Base-by-base conservation (phyloP, 2,329 filamentous ascomycete species). In the Chaetomium olivaceum region DNA sequence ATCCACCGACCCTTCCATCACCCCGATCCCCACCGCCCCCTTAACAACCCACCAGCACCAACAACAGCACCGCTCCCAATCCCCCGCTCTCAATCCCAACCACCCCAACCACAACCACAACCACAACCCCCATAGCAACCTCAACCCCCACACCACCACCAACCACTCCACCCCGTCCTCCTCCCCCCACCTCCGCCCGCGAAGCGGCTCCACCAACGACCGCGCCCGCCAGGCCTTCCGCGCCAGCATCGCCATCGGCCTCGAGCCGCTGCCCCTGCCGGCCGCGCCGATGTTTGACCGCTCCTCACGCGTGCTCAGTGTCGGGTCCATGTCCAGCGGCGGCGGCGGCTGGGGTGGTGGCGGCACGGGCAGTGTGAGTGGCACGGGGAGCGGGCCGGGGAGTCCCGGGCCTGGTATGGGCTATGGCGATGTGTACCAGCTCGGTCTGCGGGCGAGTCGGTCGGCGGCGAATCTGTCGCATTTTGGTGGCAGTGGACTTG, bases 241-340 rank as follows among this genome's bases (percentile, higher is more conserved):
- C 21, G 73, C 76, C 19, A 77, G 76, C 67, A 74, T 78, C 14
- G 75, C 72, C 36, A 74, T 75, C 58, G 73, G 73, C 19, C 71
- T 78, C 36, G 77, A 78, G 67, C 76, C 76, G 6, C 70, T 78
- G 19, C 61, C 68, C 48, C 60, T 48, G 63, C 69, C 58, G 63
- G 27, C 68, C 33, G 60, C 39, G 62, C 67, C 58, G 64, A 67
- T 48, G 12, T 19, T n/a, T 16, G 36, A 62, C 4, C 62, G 67
- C 12, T 51, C 57, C 27, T 67, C 69, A 39, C 68, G 67, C 27
- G 62, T 67, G 27, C 51, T 65, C 21, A 69, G 67, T 59, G 60
- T 62, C 7, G 59, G 61, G 33, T 54, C 62, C 36, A 27, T 63
- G 21, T 57, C 61, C 7, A 57, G 52, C 23, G 57, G 29, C 33